Percentiles rank a stretch among this genome's conserved stretches.
Evolutionary conservation across 306 rosid species (phyloP).

Genomic region (Purshia tridentata): DNA sequence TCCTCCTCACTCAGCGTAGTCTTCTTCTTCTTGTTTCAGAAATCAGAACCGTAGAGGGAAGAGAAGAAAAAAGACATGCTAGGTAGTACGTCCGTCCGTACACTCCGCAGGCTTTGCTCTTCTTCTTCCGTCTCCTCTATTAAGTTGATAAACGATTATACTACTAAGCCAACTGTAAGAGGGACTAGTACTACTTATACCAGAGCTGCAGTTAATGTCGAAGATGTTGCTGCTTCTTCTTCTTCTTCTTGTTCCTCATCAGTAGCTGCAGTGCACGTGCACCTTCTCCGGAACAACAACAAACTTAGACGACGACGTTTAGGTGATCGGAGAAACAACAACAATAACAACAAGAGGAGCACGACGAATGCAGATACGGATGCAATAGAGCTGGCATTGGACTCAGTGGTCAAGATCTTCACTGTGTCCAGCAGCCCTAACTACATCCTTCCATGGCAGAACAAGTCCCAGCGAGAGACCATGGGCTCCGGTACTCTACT

Average conservation of each 20-base stretch:
- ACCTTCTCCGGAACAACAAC: neutral
- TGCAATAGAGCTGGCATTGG: conserved; percentile 71
- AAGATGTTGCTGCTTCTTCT: neutral
- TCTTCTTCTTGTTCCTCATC: neutral
- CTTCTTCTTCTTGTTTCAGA: neutral
- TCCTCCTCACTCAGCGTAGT: too few relatives aligned
- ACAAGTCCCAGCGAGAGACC: conserved; percentile 86
- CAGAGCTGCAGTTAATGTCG: conserved; percentile 15
- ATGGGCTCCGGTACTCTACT: conserved; percentile 81
- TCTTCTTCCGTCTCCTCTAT: conserved; percentile 23
- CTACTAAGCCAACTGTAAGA: neutral
- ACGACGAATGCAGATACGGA: conserved; percentile 14
- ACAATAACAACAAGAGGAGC: neutral
- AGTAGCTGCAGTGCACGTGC: neutral
- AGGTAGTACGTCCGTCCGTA: conserved; percentile 32
- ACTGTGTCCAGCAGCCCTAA: conserved; percentile 82
- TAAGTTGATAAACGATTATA: conserved; percentile 4
- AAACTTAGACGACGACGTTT: conserved; percentile 8
- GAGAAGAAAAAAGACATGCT: conserved; percentile 13
- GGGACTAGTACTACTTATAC: conserved; percentile 8
- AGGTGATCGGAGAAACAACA: neutral
- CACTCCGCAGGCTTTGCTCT: conserved; percentile 35
- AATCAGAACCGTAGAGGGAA: neutral
- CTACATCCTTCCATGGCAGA: conserved; percentile 91
- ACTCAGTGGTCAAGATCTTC: conserved; percentile 85